Conservation (phyloP, 306 rosid species). For the Prunus fruticosa region DNA sequence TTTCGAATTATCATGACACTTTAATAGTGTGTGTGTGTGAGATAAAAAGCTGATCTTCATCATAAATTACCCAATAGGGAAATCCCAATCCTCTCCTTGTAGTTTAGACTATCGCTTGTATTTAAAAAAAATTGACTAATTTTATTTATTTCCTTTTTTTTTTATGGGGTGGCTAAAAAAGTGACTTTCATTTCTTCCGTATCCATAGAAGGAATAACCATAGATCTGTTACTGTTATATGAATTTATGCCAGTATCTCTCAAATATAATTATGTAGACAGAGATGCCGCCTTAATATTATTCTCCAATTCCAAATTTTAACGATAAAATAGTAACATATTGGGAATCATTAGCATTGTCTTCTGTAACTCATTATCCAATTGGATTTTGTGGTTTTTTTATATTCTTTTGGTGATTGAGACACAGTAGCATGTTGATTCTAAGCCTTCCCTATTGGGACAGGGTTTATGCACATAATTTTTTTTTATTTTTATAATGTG, state of each 20-base stretch:
- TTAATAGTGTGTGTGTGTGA: too few species aligned
- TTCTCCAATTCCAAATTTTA: constrained; percentile 17
- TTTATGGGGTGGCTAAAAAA: constrained; percentile 30
- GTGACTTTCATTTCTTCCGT: constrained; percentile 27
- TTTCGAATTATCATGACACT: too few species aligned
- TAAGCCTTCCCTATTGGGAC: constrained; percentile 19
- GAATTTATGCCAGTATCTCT: constrained; percentile 43
- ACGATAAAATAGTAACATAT: not conserved
- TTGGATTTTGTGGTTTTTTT: not conserved
- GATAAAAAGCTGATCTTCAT: too few species aligned
- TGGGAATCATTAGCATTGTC: constrained; percentile 20
- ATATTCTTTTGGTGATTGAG: constrained; percentile 2
- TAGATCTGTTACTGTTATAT: constrained; percentile 10
- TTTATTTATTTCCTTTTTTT: not conserved
- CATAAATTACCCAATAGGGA: too few species aligned
- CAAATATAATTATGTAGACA: constrained; percentile 14
- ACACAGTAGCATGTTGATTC: constrained; percentile 17
- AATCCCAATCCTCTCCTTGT: fast-evolving
- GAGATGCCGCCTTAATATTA: constrained; percentile 28
- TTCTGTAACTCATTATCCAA: not conserved
- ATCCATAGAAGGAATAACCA: constrained; percentile 41
- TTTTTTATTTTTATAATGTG: constrained; percentile 6
- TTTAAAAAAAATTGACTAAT: not conserved
- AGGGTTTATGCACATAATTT: not conserved
- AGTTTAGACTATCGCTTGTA: too few species aligned